phyloP scores from a whole-genome alignment of 495 filamentous ascomycete genomes.

The Ramalina intermedia region DNA sequence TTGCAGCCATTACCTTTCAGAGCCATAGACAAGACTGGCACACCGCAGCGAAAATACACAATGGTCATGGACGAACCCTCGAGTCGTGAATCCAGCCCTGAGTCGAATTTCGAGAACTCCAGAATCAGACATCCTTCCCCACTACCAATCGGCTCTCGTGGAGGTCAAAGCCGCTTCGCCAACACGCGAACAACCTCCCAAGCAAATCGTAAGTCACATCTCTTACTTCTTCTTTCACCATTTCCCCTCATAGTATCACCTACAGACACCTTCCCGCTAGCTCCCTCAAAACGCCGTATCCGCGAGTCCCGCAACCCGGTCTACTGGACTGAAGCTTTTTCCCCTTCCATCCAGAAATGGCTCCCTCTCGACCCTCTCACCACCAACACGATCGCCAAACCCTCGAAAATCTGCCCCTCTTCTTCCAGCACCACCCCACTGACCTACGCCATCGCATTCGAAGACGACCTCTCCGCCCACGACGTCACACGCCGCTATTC shows the following conservation, averaged over 20 bases:
- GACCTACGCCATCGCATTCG: slow-evolving; percentile 76
- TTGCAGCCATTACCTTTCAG: slow-evolving; percentile 69
- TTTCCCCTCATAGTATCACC: not conserved
- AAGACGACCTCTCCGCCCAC: slow-evolving; percentile 54
- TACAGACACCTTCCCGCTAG: not conserved
- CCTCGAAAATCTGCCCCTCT: slow-evolving; percentile 68
- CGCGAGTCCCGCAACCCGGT: slow-evolving; percentile 60
- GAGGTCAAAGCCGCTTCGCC: slow-evolving; percentile 2
- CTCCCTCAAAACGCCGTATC: slow-evolving; percentile 19
- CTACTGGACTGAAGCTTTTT: slow-evolving; percentile 89
- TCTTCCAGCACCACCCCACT: slow-evolving; percentile 61
- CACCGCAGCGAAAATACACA: slow-evolving; percentile 10
- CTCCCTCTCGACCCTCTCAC: slow-evolving; percentile 75
- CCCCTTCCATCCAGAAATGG: slow-evolving; percentile 77
- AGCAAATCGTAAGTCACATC: not conserved
- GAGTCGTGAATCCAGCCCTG: not conserved
- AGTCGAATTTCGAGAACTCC: not conserved
- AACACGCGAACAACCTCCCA: not conserved
- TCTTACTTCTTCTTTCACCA: not conserved
- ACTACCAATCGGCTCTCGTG: not conserved
- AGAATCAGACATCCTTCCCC: not conserved
- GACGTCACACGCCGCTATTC: slow-evolving; percentile 75
- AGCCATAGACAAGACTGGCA: slow-evolving; percentile 37
- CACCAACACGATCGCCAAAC: slow-evolving; percentile 58
- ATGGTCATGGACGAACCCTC: not conserved